Conservation (phyloP, 2,329 filamentous ascomycete genomes). For the Phoma sp. region DNA sequence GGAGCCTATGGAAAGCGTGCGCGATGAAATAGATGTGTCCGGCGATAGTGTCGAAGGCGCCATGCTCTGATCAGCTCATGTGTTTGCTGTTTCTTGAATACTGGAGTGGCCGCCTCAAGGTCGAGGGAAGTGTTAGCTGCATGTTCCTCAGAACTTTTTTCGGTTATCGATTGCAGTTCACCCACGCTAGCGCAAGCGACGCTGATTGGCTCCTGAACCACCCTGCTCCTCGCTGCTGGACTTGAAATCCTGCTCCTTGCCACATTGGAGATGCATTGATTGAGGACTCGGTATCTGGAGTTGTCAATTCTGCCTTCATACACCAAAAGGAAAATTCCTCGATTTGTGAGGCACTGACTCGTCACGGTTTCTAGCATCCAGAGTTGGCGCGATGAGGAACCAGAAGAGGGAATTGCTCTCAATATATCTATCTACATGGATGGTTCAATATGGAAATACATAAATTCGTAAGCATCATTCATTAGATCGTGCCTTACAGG, state of each 20-base stretch:
- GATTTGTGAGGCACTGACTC: too few relatives aligned
- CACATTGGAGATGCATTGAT: too few relatives aligned
- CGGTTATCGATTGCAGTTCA: constrained; percentile 6
- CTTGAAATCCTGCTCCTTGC: too few relatives aligned
- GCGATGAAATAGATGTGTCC: constrained; percentile 48
- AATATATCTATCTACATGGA: background rate
- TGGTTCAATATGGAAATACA: background rate
- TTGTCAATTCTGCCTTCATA: too few relatives aligned
- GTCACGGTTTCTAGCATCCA: too few relatives aligned
- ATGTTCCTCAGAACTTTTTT: constrained; percentile 10
- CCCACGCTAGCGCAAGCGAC: background rate
- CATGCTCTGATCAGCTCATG: constrained; percentile 27
- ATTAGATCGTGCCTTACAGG: constrained; percentile 30
- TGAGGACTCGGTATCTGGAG: too few relatives aligned
- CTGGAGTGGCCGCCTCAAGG: background rate
- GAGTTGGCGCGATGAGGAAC: background rate
- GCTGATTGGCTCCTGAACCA: background rate
- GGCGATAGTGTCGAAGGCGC: constrained; percentile 44
- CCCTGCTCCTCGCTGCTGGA: background rate
- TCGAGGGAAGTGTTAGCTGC: background rate
- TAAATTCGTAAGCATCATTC: background rate
- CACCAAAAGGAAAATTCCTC: too few relatives aligned
- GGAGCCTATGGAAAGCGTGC: constrained; percentile 48
- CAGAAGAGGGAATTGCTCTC: background rate
- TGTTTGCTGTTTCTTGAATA: background rate